Evolutionary conservation across 345 rosid genomes (phyloP), one percentile per base, ranked within the genome.

Genomic region (Clausena lansium): DNA sequence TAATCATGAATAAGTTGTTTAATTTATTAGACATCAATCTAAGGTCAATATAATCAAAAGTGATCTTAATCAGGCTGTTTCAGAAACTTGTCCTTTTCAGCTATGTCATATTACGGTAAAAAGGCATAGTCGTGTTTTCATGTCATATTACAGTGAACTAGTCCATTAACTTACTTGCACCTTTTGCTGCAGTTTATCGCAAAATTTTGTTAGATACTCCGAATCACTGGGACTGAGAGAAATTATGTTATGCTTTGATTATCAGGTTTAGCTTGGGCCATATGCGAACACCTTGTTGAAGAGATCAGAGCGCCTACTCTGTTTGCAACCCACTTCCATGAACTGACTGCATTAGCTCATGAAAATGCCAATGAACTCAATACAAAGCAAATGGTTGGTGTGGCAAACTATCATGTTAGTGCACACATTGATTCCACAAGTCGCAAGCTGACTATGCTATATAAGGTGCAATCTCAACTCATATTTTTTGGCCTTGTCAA

Each of bases 271-370:
- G 99, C 99, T 6, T 94, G 99, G 99, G 99, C 97, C 76, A 96
- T 96, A 81, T 96, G 99, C n/a, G 99, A 94, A 87, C 93, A 96
- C 87, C 89, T 96, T 76, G 89, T 92, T 77, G 89, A 91, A 85
- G 97, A 82, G 85, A 90, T 91, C 78, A 91, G 91, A 83, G 97
- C 99, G 35, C 98, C 99, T 20, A 89, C 98, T 14, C 77, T 96
- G 77, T 96, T 96, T 74, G 99, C 99, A 64, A 94, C 98, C 60
- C 99, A 96, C 89, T 96, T 96, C 83, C 99, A 94, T 75, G 99
- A 96, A 81, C 89, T 94, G 85, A 96, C 99, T 84, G 97, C 93
- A 39, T 85, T 96, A 85, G 93, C 92, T 71, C 84, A 86, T 85
- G 88, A 88, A 79, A 91, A 86, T 75, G 75, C 75, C 67, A 83